Base-by-base conservation (phyloP, 352 stramenopile genomes). In the Pythium rishiriense region DNA sequence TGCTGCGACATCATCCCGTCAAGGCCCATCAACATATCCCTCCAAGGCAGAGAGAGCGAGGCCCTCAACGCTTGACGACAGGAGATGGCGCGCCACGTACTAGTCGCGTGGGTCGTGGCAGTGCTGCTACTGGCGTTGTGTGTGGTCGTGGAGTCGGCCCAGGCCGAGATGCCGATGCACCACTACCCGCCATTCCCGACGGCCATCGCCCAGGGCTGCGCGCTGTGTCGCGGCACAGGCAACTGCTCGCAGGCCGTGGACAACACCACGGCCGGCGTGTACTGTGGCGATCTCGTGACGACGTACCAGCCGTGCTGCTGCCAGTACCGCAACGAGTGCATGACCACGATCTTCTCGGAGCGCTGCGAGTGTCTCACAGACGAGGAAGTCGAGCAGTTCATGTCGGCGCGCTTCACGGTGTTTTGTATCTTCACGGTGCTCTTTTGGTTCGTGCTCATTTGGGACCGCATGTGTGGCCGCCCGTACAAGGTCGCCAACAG, bases 401-500 rank as follows among this genome's bases (percentile, higher is more conserved):
- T 91, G 66, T 82, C 76, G 57, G 83, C 81, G 22, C 73, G 81
- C 7, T 90, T 92, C 65, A 89, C 87, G 37, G 69, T 92, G 8
- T 90, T 92, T 58, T 74, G 85, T 19, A 73, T 80, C 21, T 75
- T 92, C 24, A 88, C 81, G 10, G 37, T 75, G 39, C 61, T 90
- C 39, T 76, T 81, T 5, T 90, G 83, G 81, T 69, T 64, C 10
- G 54, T 87, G 22, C 62, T 92, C 28, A 68, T 85, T 47, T 90
- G 88, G 63, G 83, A 92, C 62, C 86, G 85, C 61, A 92, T 89
- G 83, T 92, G 83, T 31, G 68, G 70, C 1, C 78, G 79, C 0
- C 81, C 81, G 7, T 90, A 90, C 71, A 92, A 92, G 68, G 74
- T 92, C 61, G 85, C 83, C 68, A 90, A 92, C 71, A 91, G 83